Evolutionary conservation across 129 eudicot species (phyloP).

Genomic region (Ambrosia artemisiifolia): DNA sequence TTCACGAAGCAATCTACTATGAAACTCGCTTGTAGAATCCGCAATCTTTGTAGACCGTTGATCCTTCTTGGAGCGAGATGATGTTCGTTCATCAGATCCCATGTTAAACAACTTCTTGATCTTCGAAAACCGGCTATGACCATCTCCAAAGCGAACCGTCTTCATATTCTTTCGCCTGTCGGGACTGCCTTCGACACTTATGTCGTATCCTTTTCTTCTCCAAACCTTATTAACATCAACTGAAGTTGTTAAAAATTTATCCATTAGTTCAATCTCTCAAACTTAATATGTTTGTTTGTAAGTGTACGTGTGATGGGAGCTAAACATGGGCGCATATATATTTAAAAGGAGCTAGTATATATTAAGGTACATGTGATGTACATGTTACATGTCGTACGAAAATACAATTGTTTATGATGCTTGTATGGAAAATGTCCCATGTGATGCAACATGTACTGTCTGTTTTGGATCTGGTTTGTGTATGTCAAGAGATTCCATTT

Average conservation of each 20-base stretch:
- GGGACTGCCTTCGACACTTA: conserved; percentile 21
- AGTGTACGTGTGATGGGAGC: conserved; percentile 1
- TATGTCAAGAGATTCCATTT: conserved; percentile 29
- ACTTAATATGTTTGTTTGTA: not conserved
- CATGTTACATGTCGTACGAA: conserved; percentile 1
- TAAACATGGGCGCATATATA: not conserved
- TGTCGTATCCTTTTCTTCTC: conserved; percentile 24
- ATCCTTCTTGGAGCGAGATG: conserved; percentile 28
- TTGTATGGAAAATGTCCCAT: conserved; percentile 13
- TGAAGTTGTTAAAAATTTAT: conserved; percentile 22
- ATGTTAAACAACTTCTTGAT: conserved; percentile 34
- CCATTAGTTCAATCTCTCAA: not conserved
- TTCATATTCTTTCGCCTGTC: conserved; percentile 32
- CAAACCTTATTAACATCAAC: conserved; percentile 40
- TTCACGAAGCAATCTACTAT: conserved; percentile 25
- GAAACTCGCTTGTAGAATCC: conserved; percentile 27
- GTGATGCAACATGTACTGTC: conserved; percentile 13
- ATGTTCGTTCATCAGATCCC: conserved; percentile 13
- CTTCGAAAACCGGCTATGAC: conserved; percentile 24
- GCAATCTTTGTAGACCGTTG: conserved; percentile 20
- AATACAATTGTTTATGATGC: not conserved
- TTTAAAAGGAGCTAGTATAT: conserved; percentile 13
- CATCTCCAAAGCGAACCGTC: conserved; percentile 27
- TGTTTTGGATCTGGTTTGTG: conserved; percentile 28
- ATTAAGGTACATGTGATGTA: conserved; percentile 22